Evolutionary conservation across 2,329 filamentous ascomycete genomes (phyloP), one percentile per base, ranked within the genome.

Genomic region (Calonectria fujianensis): DNA sequence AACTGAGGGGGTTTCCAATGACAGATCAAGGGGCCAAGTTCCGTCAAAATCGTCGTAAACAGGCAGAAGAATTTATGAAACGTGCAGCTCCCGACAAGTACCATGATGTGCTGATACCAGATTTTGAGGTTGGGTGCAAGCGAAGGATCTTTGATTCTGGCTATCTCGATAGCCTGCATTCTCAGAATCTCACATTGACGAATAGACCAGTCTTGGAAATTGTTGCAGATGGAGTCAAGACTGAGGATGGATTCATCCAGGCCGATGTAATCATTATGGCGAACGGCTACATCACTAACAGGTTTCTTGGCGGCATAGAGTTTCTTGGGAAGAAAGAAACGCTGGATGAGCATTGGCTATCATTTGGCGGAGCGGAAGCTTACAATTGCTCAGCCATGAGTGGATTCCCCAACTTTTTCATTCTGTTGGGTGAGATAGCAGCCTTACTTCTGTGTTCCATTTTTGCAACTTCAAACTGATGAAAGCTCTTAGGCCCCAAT

Each of bases 361-460:
- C 87, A 29, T 87, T 89, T 67, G 91, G 91, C n/a, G 92, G 92
- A 0, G 85, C 90, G 0, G 90, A 90, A 75, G 92, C 91, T 0
- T 94, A 94, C 80, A 88, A 91, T 70, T 89, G 89, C 29, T 88
- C 88, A 2, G 87, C 88, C 2, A 84, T 93, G 82, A 89, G 90
- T 76, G 89, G 89, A 0, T 93, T 93, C 78, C 92, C 92, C 3
- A 94, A 94, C 79, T 91, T 93, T 79, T 93, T 93, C 83, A 86
- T 93, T 72, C 83, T 93, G 0, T 88, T 92, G 51, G 92, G 86
- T 84, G 64, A 74, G 81, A 32, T 76, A 41, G 1, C 39, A 41
- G 16, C 16, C 4, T 20, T 7, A 18, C 20, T 4, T 8, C 39
- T 8, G 18, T 41, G 10, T 32, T 10, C 32, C 32, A 10, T 32